Evolutionary conservation across 2,329 filamentous ascomycete species (phyloP).

Genomic region (Aspergillus carbonarius): DNA sequence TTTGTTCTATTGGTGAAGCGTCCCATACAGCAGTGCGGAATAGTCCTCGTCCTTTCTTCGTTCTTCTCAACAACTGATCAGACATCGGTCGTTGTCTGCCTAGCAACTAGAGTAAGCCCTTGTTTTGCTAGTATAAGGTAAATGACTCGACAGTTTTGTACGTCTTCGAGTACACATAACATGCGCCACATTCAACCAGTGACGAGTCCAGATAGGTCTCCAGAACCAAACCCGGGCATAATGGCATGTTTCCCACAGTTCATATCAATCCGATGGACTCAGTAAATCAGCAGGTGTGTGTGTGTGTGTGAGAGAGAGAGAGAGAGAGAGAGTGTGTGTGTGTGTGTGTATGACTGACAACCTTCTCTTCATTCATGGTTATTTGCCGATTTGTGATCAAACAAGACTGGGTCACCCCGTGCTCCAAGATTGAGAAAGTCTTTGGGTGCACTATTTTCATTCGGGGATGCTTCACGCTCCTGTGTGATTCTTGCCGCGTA

Average conservation of each 20-base stretch:
- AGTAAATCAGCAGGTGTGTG: background rate
- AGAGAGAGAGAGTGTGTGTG: too few relatives aligned
- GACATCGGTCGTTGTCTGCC: too few relatives aligned
- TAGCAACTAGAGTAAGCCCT: too few relatives aligned
- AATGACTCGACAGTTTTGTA: background rate
- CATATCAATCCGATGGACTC: background rate
- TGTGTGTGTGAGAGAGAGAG: too few relatives aligned
- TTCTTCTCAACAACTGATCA: too few relatives aligned
- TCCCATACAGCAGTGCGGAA: too few relatives aligned
- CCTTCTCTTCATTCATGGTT: constrained; percentile 30
- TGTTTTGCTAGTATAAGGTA: too few relatives aligned
- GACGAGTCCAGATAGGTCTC: background rate
- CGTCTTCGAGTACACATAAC: background rate
- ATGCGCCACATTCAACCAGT: background rate
- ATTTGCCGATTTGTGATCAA: constrained; percentile 58
- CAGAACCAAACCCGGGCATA: background rate
- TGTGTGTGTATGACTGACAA: too few relatives aligned
- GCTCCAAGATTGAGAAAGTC: constrained; percentile 86
- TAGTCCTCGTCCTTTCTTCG: too few relatives aligned
- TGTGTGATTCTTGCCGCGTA: constrained; percentile 32
- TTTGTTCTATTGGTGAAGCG: too few relatives aligned
- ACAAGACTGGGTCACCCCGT: constrained; percentile 78
- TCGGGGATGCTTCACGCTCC: constrained; percentile 62
- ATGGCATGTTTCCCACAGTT: background rate
- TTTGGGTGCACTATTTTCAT: constrained; percentile 63